Percentiles rank a stretch among this genome's conserved stretches.
Conservation (phyloP, 805 yeast species). For the Metschnikowia kunwiensis region DNA sequence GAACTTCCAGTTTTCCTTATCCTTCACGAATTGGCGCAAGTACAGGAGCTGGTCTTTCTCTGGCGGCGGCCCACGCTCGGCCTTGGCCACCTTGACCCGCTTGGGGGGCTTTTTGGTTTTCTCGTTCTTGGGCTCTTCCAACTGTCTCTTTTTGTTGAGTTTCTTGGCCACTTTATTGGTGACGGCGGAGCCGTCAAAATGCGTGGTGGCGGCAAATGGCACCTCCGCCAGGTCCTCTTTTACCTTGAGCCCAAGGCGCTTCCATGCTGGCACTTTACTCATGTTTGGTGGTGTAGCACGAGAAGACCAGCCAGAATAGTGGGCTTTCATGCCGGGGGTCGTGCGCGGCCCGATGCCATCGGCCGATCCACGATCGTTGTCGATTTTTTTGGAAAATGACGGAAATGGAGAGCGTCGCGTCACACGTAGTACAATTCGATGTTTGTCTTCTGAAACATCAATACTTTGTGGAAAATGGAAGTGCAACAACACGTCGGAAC, state of each 20-base stretch:
- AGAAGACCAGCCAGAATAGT: not conserved
- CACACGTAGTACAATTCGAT: too few relatives aligned
- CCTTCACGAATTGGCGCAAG: constrained; percentile 54
- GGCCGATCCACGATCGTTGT: not conserved
- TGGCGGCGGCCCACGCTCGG: constrained; percentile 66
- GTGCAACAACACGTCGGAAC: too few relatives aligned
- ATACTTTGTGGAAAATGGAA: too few relatives aligned
- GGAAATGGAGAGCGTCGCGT: not conserved
- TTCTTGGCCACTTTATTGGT: constrained; percentile 44
- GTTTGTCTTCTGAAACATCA: too few relatives aligned
- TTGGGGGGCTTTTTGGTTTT: constrained; percentile 59
- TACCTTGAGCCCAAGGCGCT: constrained; percentile 66
- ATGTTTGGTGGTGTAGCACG: constrained; percentile 4
- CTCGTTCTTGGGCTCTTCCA: constrained; percentile 17
- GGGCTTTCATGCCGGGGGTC: constrained; percentile 4
- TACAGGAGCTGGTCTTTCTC: constrained; percentile 73
- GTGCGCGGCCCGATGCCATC: constrained; percentile 17
- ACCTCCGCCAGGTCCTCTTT: constrained; percentile 45
- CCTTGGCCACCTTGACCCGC: constrained; percentile 64
- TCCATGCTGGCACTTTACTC: constrained; percentile 73
- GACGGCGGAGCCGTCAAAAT: constrained; percentile 42
- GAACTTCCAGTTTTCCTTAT: constrained; percentile 70
- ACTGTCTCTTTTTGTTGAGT: constrained; percentile 32
- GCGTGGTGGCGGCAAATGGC: constrained; percentile 43
- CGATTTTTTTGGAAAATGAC: not conserved